Evolutionary conservation across 192 early-diverging fungal genomes (phyloP).

Genomic region (Bifiguratus adelaidae): DNA sequence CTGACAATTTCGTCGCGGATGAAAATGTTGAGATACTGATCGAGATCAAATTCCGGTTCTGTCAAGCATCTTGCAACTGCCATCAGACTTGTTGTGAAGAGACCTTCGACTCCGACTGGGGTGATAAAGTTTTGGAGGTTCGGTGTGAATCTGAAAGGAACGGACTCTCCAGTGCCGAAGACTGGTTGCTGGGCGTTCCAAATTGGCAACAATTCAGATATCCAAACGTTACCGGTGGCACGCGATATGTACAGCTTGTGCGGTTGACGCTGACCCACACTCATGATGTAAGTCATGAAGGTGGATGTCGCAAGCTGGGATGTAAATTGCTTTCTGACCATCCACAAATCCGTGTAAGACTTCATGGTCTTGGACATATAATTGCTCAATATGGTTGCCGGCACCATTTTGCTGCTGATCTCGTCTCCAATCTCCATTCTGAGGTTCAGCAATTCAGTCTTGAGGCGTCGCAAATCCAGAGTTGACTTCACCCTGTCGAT

Average conservation of each 20-base stretch:
- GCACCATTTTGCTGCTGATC: constrained; percentile 75
- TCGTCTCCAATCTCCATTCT: constrained; percentile 84
- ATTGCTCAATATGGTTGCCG: constrained; percentile 73
- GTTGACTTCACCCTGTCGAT: constrained; percentile 62
- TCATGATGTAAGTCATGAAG: constrained; percentile 87
- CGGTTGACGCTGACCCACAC: constrained; percentile 79
- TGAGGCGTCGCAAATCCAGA: constrained; percentile 27
- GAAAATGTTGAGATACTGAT: constrained; percentile 90
- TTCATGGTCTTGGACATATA: constrained; percentile 62
- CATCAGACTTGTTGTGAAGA: constrained; percentile 76
- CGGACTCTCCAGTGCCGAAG: constrained; percentile 67
- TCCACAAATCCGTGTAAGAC: constrained; percentile 87
- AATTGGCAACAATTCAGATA: constrained; percentile 72
- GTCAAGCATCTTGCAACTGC: constrained; percentile 75
- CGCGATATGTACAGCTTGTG: constrained; percentile 83
- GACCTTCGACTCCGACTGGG: constrained; percentile 86
- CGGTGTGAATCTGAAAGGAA: constrained; percentile 97
- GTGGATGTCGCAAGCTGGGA: constrained; percentile 78
- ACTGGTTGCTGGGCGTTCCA: constrained; percentile 30
- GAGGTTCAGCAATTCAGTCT: constrained; percentile 59
- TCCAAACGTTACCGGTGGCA: constrained; percentile 78
- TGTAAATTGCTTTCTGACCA: constrained; percentile 90
- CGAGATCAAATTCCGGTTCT: constrained; percentile 80
- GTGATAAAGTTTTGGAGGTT: constrained; percentile 95
- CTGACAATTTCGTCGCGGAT: constrained; percentile 88